Conservation (phyloP, 176 grass and related monocot species). For the Oryza glumipatula region DNA sequence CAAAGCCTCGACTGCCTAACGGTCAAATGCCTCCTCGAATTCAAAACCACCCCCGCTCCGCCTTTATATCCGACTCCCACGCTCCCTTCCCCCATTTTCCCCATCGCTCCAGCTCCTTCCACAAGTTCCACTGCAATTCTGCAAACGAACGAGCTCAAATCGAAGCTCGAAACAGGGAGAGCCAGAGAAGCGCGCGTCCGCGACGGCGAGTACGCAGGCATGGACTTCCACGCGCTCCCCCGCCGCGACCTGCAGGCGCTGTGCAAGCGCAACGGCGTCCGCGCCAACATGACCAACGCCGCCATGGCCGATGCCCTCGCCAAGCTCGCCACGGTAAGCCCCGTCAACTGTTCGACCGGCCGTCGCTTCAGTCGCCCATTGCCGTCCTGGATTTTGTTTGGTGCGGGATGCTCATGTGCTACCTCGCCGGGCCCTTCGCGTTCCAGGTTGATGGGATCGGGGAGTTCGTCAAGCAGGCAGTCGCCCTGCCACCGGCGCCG, state of each 20-base stretch:
- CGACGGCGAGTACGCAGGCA: conserved; percentile 18
- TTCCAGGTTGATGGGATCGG: conserved; percentile 35
- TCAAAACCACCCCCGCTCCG: conserved; percentile 14
- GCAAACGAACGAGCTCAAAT: neutral
- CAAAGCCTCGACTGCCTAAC: conserved; percentile 12
- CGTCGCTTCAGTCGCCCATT: too few relatives aligned
- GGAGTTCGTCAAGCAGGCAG: neutral
- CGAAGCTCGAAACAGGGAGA: neutral
- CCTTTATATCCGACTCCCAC: conserved; percentile 31
- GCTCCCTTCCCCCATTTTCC: conserved; percentile 27
- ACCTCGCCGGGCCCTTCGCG: neutral
- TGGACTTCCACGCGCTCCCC: conserved; percentile 74
- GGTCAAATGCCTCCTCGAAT: conserved; percentile 19
- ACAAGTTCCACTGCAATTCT: neutral
- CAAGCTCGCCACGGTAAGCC: conserved; percentile 55
- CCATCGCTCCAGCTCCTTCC: neutral
- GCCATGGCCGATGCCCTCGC: conserved; percentile 90
- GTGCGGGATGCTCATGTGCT: neutral
- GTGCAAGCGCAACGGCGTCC: conserved; percentile 82
- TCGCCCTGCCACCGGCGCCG: neutral
- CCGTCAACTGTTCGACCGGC: neutral
- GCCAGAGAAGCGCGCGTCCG: too few relatives aligned
- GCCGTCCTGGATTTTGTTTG: neutral
- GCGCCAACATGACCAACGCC: conserved; percentile 75
- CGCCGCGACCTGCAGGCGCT: conserved; percentile 82